Conservation (phyloP, 2,329 filamentous ascomycete species). For the Graphilbum fragrans region DNA sequence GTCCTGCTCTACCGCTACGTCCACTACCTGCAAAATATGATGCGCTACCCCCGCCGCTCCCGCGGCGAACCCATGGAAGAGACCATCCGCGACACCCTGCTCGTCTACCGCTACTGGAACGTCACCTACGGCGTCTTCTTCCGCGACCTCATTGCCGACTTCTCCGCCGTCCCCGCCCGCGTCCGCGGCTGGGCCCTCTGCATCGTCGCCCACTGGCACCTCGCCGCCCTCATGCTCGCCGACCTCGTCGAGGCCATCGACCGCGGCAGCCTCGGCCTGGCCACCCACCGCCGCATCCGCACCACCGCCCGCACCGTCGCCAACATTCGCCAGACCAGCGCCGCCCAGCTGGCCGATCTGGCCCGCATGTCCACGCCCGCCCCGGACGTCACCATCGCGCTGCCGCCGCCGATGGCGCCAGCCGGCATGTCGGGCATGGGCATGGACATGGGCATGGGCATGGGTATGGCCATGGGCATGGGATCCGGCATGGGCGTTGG, state of each 20-base stretch:
- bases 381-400: conserved; percentile 14
- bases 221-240: conserved; percentile 40
- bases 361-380: conserved; percentile 32
- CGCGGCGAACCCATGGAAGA: conserved; percentile 29
- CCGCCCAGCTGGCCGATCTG: conserved; percentile 32
- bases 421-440: too few species aligned
- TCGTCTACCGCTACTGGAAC: conserved; percentile 44
- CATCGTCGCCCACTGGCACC: conserved; percentile 44
- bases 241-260: conserved; percentile 41
- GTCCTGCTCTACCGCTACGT: conserved; percentile 45
- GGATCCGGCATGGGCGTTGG: too few species aligned
- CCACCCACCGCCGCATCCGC: conserved; percentile 16
- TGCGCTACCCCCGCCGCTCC: conserved; percentile 17
- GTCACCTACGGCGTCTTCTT: conserved; percentile 38
- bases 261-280: conserved; percentile 17
- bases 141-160: conserved; percentile 34
- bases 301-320: conserved; percentile 20
- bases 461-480: too few species aligned
- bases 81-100: conserved; percentile 31
- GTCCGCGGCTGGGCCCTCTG: conserved; percentile 50
- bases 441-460: too few species aligned
- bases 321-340: conserved; percentile 29
- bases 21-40: conserved; percentile 39
- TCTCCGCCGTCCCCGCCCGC: conserved; percentile 34
- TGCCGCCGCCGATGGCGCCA: neutral